phyloP scores from a whole-genome alignment of 176 grass and related monocot genomes.

The Carex pumila region DNA sequence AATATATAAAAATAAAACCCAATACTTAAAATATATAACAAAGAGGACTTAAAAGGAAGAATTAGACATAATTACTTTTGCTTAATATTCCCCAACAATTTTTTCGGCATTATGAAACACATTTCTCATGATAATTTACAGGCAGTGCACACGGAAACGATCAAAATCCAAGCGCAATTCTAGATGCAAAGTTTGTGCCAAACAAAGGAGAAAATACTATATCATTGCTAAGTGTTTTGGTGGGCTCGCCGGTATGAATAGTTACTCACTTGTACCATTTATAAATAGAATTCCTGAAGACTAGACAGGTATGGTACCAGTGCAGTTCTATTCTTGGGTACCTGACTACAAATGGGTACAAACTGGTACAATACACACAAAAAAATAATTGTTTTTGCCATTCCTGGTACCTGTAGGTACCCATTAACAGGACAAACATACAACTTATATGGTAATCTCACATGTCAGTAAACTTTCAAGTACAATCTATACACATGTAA shows the following conservation, averaged over 20 bases:
- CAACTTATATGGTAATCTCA: not conserved
- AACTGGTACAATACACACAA: not conserved
- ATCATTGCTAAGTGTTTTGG: slow-evolving; percentile 82
- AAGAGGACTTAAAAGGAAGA: not conserved
- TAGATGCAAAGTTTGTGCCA: slow-evolving; percentile 36
- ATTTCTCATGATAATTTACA: slow-evolving; percentile 5
- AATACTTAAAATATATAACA: not conserved
- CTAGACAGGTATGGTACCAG: not conserved
- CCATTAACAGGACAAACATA: not conserved
- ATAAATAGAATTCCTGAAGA: not conserved
- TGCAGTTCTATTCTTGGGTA: not conserved
- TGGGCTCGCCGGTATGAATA: slow-evolving; percentile 79
- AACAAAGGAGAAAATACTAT: slow-evolving; percentile 59
- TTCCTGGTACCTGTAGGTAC: not conserved
- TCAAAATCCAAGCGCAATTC: slow-evolving; percentile 25
- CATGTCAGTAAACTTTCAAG: not conserved
- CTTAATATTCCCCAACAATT: not conserved
- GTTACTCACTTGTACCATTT: slow-evolving; percentile 15
- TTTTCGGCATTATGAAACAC: not conserved
- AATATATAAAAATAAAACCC: not conserved
- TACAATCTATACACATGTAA: not conserved
- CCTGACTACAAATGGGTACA: not conserved
- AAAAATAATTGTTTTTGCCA: not conserved
- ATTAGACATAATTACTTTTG: not conserved
- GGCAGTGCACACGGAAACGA: slow-evolving; percentile 61